phyloP scores from a whole-genome alignment of 345 rosid species.

The Isatis tinctoria region DNA sequence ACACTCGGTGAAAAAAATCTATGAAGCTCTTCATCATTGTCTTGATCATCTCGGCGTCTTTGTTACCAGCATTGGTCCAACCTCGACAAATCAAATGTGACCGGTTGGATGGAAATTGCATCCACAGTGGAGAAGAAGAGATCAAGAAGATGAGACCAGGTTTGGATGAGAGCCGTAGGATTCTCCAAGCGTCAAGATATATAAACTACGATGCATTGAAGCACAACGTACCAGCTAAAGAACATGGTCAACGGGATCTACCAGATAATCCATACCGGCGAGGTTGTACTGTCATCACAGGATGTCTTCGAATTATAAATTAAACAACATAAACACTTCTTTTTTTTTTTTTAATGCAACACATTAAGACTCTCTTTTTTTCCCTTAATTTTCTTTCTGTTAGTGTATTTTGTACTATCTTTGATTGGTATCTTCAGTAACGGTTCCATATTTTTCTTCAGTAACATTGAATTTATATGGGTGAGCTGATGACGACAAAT shows the following conservation, averaged over 20 bases:
- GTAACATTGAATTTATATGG: too few relatives aligned
- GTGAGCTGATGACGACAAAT: too few relatives aligned
- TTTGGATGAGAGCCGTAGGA: not conserved
- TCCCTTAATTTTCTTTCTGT: not conserved
- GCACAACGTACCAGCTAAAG: slow-evolving; percentile 20
- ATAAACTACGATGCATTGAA: slow-evolving; percentile 37
- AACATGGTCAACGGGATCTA: slow-evolving; percentile 2
- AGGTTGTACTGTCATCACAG: slow-evolving; percentile 30
- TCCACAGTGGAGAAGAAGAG: not conserved
- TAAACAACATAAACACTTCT: not conserved
- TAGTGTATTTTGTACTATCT: not conserved
- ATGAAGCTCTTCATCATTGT: not conserved
- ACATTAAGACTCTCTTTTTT: not conserved
- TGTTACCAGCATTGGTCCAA: not conserved
- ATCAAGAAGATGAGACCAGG: not conserved
- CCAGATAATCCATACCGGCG: slow-evolving; percentile 38
- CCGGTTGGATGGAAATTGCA: not conserved
- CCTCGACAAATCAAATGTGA: not conserved
- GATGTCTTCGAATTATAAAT: slow-evolving; percentile 30
- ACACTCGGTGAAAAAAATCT: not conserved
- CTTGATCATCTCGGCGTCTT: not conserved
- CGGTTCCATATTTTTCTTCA: too few relatives aligned
- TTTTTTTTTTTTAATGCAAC: not conserved
- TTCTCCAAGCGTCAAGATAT: slow-evolving; percentile 7
- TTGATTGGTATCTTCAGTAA: too few relatives aligned